A percentile compares a stretch with the other conserved stretches of the same genome.
Evolutionary conservation across 2,329 filamentous ascomycete genomes (phyloP).

Genomic region (Esteya vermicola): DNA sequence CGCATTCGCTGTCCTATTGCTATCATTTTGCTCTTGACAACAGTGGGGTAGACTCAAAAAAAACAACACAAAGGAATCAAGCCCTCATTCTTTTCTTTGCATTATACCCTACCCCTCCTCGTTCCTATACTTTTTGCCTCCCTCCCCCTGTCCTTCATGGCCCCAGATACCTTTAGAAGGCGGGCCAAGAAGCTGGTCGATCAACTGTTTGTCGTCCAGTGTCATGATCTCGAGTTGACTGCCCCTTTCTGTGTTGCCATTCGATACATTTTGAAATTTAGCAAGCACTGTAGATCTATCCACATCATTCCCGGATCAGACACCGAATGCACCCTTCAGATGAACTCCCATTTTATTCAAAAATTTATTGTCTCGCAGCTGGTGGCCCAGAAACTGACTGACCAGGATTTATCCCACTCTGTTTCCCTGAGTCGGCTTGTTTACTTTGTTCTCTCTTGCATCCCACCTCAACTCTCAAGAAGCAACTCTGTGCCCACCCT

Average conservation of each 20-base stretch:
- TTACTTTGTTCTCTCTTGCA: constrained; percentile 8
- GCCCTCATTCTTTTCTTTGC: too few relatives aligned
- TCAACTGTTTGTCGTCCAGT: constrained; percentile 7
- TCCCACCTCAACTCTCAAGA: not conserved
- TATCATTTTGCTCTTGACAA: too few relatives aligned
- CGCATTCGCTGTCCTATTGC: too few relatives aligned
- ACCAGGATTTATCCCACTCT: not conserved
- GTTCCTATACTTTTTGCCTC: constrained; percentile 1
- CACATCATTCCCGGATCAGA: not conserved
- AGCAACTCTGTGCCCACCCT: constrained; percentile 3
- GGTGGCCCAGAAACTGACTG: constrained; percentile 10
- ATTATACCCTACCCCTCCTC: not conserved
- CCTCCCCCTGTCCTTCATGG: too few relatives aligned
- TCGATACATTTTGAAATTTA: constrained; percentile 6
- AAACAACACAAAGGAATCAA: too few relatives aligned
- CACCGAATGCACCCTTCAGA: not conserved
- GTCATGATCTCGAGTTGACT: constrained; percentile 7
- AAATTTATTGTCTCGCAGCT: constrained; percentile 10
- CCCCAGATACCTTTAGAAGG: constrained; percentile 4
- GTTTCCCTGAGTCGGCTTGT: constrained; percentile 7
- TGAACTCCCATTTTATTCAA: constrained; percentile 1
- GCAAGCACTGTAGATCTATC: constrained; percentile 4
- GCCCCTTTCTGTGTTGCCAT: constrained; percentile 5
- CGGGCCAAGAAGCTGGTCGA: constrained; percentile 6
- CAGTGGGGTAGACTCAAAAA: too few relatives aligned